Percentiles rank a stretch among this genome's conserved stretches.
phyloP scores from a whole-genome alignment of 2,329 filamentous ascomycete genomes.

The Colletotrichum spaethianum region DNA sequence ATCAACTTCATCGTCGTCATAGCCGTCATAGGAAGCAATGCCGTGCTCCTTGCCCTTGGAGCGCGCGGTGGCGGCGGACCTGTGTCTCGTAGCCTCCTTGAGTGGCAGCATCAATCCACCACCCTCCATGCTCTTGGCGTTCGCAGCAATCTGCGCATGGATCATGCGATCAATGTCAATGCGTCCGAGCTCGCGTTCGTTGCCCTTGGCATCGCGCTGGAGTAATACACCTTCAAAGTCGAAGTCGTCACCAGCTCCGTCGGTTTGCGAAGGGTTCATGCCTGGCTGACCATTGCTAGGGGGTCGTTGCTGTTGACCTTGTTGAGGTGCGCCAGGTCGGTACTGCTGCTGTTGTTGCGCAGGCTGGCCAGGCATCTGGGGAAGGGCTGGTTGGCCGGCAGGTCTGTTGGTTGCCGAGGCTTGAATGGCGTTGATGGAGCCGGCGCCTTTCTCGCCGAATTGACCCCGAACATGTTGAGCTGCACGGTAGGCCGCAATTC shows the following conservation, averaged over 20 bases:
- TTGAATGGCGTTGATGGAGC: constrained; percentile 76
- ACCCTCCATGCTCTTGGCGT: constrained; percentile 79
- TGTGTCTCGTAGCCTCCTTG: constrained; percentile 64
- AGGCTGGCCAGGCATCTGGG: constrained; percentile 46
- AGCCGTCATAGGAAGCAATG: constrained; percentile 73
- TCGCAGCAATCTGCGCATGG: constrained; percentile 76
- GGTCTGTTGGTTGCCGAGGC: constrained; percentile 51
- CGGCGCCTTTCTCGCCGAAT: constrained; percentile 75
- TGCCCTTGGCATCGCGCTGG: constrained; percentile 67
- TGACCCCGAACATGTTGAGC: constrained; percentile 69
- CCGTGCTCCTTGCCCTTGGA: constrained; percentile 47
- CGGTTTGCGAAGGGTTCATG: constrained; percentile 68
- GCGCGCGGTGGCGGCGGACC: constrained; percentile 44
- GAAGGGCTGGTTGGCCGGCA: constrained; percentile 50
- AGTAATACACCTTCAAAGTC: constrained; percentile 73
- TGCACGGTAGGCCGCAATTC: constrained; percentile 67
- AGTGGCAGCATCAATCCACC: constrained; percentile 83
- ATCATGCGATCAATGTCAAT: constrained; percentile 79
- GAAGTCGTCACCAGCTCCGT: constrained; percentile 77
- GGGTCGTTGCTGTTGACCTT: constrained; percentile 51
- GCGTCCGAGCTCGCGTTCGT: constrained; percentile 69
- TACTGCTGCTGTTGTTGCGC: constrained; percentile 44
- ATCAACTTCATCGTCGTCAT: constrained; percentile 76
- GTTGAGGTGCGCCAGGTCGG: constrained; percentile 34
- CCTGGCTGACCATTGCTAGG: constrained; percentile 45